Base-by-base conservation (phyloP, 2,329 filamentous ascomycete genomes). In the Trichoderma brevicompactum region DNA sequence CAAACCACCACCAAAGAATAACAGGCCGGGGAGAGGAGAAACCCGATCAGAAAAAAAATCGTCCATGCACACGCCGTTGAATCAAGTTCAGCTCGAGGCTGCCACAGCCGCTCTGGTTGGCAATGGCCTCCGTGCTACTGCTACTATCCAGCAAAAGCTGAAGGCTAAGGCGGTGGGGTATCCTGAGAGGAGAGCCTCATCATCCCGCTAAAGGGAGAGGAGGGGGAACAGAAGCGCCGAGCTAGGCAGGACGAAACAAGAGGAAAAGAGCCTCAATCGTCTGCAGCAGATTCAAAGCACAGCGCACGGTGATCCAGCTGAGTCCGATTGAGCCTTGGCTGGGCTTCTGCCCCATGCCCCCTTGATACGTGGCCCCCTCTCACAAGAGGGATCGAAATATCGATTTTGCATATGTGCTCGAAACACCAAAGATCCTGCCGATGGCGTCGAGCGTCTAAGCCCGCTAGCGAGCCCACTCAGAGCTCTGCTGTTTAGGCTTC, bases 351-450 rank as follows among this genome's bases (percentile, higher is more conserved):
- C 13, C 41, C 17, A 23, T 40, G 43, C 7, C 44, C 55, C 49
- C 60, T 34, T 54, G 19, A 62, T 54, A 54, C 60, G 49, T 63
- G 60, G 60, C 60, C 49, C 36, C 60, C 60, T 63, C 60, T 63
- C 49, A 38, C 60, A 46, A 63, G 49, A 56, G 52, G 61, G 61
- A 64, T 41, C 44, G 61, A 48, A 58, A 56, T 55, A 64, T 64
- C 53, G 60, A 38, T 56, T 49, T 49, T 56, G 50, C 50, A 64
- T 38, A 56, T 49, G 52, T 55, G 60, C 41, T 55, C 60, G 32
- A 64, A 41, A 48, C 50, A 44, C 59, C 60, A 54, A 44, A 52
- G 49, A 63, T 63, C 49, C 60, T 53, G 23, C 60, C 38, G 60
- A 63, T 63, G 60, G 60, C 60, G 60, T 50, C 41, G 40, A 54